phyloP scores from a whole-genome alignment of 2,329 filamentous ascomycete genomes.

The Exophiala mesophila region DNA sequence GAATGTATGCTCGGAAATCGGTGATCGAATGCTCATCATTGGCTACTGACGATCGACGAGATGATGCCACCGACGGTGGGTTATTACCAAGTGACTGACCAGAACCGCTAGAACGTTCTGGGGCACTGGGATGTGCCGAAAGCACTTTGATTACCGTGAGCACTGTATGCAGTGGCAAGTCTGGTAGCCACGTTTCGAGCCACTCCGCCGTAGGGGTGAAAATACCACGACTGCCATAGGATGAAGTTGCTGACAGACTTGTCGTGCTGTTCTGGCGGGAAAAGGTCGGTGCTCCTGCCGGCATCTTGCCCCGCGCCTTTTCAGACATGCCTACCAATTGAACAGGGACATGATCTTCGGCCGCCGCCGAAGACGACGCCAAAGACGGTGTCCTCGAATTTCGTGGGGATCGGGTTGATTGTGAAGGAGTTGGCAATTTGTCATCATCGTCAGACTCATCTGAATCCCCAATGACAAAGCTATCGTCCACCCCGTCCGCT shows the following conservation, averaged over 20 bases:
- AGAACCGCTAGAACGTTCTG: conserved; percentile 28
- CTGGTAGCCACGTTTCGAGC: conserved; percentile 90
- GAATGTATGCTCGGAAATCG: conserved; percentile 41
- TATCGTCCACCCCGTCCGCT: conserved; percentile 52
- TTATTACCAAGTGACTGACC: conserved; percentile 22
- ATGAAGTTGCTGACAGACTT: conserved; percentile 65
- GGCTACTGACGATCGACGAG: conserved; percentile 31
- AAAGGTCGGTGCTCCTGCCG: conserved; percentile 73
- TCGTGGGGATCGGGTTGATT: conserved; percentile 51
- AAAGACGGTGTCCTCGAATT: conserved; percentile 63
- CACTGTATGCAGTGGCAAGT: conserved; percentile 81
- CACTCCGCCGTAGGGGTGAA: conserved; percentile 79
- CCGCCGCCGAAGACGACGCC: conserved; percentile 53
- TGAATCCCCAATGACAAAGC: conserved; percentile 83
- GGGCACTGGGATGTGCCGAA: conserved; percentile 40
- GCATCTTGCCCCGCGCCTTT: conserved; percentile 94
- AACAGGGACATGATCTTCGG: conserved; percentile 73
- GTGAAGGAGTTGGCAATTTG: conserved; percentile 56
- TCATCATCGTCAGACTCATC: conserved; percentile 64
- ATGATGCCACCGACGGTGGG: conserved; percentile 18
- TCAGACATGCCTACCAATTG: conserved; percentile 93
- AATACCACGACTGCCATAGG: conserved; percentile 47
- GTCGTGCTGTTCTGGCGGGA: conserved; percentile 86
- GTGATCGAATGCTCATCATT: conserved; percentile 35
- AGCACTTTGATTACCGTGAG: conserved; percentile 66